phyloP scores from a whole-genome alignment of 148 eudicot genomes.

The Nyssa sinensis region DNA sequence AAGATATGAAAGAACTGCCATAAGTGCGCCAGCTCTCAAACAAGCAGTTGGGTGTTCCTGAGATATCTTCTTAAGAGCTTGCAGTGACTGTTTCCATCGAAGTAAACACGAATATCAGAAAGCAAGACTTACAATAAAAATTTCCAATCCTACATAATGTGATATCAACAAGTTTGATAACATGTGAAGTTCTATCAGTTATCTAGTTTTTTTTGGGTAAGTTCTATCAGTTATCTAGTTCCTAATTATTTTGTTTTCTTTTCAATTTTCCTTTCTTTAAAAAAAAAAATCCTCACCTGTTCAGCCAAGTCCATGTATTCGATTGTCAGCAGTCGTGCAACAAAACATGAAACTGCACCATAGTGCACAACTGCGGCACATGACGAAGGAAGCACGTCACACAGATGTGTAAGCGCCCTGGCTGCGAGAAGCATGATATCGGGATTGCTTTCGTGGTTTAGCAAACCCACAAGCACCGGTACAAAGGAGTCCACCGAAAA shows the following conservation, averaged over 20 bases:
- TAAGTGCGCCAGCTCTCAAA: conserved; percentile 80
- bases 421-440: conserved; percentile 88
- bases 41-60: conserved; percentile 92
- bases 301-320: conserved; percentile 99
- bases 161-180: neutral
- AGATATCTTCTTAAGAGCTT: conserved; percentile 85
- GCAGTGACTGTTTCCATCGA: conserved; percentile 55
- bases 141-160: neutral
- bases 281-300: no score
- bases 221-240: neutral
- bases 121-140: neutral
- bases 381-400: conserved; percentile 78
- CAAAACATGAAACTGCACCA: conserved; percentile 85
- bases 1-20: conserved; percentile 84
- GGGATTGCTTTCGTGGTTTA: conserved; percentile 82
- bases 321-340: conserved; percentile 82
- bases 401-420: conserved; percentile 76
- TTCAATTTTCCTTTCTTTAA: neutral
- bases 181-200: neutral
- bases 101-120: neutral
- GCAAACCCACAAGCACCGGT: conserved; percentile 92
- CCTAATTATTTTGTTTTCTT: neutral
- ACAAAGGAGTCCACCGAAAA: conserved; percentile 92
- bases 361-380: conserved; percentile 92
- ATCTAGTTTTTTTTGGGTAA: neutral